These are phyloP conservation scores for Cochlearia excelsa DNA, from an alignment of 345 rosid genomes.

Conservation along the genomic window DNA sequence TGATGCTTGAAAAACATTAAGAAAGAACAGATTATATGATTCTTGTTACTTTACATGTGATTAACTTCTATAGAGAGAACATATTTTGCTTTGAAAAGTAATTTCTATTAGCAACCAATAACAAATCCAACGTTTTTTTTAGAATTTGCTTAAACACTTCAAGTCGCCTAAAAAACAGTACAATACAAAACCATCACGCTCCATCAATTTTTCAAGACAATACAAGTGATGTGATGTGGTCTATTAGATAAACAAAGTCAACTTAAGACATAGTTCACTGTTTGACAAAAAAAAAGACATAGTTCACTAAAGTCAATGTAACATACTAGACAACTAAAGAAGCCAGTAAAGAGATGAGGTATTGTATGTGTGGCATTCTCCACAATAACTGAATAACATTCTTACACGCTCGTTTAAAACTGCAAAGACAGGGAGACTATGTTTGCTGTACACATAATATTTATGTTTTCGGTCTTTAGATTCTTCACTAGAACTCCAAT, in stretches of 20 bases:
- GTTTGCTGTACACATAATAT: conserved; percentile 36
- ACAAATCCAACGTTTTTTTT: background rate
- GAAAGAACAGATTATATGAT: conserved; percentile 29
- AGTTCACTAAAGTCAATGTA: background rate
- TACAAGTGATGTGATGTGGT: no score
- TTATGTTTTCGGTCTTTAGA: conserved; percentile 24
- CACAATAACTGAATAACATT: background rate
- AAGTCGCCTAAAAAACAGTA: no score
- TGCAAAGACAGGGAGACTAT: conserved; percentile 12
- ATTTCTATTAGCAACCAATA: background rate
- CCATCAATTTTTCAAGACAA: no score
- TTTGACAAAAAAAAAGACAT: no score
- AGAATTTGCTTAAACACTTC: background rate
- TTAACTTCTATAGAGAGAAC: conserved; percentile 36
- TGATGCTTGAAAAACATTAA: conserved; percentile 10
- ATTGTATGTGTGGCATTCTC: background rate
- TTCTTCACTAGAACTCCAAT: conserved; percentile 25
- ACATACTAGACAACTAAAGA: conserved; percentile 3
- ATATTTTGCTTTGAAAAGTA: conserved; percentile 22
- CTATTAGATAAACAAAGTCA: no score
- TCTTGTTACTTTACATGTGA: conserved; percentile 35
- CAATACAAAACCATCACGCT: no score
- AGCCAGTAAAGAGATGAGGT: background rate
- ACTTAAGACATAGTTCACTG: no score
- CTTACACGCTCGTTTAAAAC: conserved; percentile 4